A percentile compares a stretch with the other conserved stretches of the same genome.
phyloP scores from a whole-genome alignment of 2,329 filamentous ascomycete genomes.

The Penicillium sp. region DNA sequence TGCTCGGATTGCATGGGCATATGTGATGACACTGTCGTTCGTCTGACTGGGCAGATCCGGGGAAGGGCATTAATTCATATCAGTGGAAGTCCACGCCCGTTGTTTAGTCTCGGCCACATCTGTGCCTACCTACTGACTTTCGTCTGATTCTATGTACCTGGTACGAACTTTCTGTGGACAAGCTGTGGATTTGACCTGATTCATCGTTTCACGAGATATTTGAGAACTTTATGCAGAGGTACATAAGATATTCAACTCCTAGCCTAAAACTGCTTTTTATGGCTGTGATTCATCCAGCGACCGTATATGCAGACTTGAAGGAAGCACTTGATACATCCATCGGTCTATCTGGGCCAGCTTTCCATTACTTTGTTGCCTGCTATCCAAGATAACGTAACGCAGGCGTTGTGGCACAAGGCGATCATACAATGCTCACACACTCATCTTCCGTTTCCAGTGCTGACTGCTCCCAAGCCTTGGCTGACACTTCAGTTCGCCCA shows the following conservation, averaged over 20 bases:
- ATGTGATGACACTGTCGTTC: slow-evolving; percentile 22
- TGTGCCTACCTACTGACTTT: neutral
- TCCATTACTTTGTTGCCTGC: neutral
- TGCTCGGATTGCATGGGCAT: slow-evolving; percentile 25
- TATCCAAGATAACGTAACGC: slow-evolving; percentile 3
- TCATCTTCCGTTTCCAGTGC: neutral
- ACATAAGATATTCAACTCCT: neutral
- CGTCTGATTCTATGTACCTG: neutral
- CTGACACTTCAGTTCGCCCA: neutral
- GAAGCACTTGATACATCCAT: slow-evolving; percentile 15
- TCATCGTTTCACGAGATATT: neutral
- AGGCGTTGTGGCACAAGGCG: slow-evolving; percentile 10
- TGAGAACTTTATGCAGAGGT: neutral
- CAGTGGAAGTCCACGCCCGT: no score
- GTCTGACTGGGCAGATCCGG: slow-evolving; percentile 21
- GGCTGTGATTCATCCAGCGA: slow-evolving; percentile 6
- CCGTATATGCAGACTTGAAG: slow-evolving; percentile 11
- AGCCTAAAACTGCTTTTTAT: slow-evolving; percentile 3
- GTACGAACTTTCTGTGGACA: no score
- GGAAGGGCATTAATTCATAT: neutral
- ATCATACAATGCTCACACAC: neutral
- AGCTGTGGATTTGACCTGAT: no score
- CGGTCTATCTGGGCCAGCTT: neutral
- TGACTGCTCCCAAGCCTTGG: neutral
- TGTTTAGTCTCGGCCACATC: neutral